These are phyloP conservation scores for Bombardia bombarda DNA, from an alignment of 495 filamentous ascomycete genomes.

Conservation along the genomic window DNA sequence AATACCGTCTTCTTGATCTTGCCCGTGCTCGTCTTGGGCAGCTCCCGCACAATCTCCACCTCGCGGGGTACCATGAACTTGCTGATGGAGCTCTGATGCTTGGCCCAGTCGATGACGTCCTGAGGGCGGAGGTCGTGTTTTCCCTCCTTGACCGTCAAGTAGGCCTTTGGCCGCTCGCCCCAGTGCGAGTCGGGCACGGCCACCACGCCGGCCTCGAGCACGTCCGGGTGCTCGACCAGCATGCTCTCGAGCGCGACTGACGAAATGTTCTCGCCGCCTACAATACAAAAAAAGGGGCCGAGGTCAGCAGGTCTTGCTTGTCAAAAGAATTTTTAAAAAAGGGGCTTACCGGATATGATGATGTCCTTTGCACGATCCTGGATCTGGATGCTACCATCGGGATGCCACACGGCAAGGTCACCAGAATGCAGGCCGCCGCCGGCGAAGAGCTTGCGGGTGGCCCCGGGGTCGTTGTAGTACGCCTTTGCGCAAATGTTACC, in stretches of 20 bases:
- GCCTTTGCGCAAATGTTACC: constrained; percentile 91
- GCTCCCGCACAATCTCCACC: constrained; percentile 77
- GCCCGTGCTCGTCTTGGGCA: constrained; percentile 95
- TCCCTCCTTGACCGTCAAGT: constrained; percentile 71
- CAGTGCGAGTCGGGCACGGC: constrained; percentile 85
- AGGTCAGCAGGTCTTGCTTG: no score
- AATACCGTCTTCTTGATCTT: constrained; percentile 95
- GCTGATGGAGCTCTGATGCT: constrained; percentile 66
- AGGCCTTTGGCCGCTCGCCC: constrained; percentile 93
- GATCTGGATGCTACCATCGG: constrained; percentile 85
- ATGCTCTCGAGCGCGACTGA: constrained; percentile 86
- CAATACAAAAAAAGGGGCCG: constrained; percentile 11
- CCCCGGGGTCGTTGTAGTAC: constrained; percentile 85
- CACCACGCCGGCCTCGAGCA: constrained; percentile 87
- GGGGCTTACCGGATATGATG: constrained; percentile 79
- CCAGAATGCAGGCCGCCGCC: constrained; percentile 86
- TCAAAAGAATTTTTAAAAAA: not conserved
- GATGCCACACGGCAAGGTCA: constrained; percentile 86
- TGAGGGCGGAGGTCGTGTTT: constrained; percentile 51
- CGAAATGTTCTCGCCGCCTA: constrained; percentile 95
- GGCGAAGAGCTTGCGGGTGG: constrained; percentile 78
- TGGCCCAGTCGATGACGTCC: constrained; percentile 83
- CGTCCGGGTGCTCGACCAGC: constrained; percentile 80
- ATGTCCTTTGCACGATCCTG: constrained; percentile 94
- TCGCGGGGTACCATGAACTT: constrained; percentile 94